Evolutionary conservation across 306 rosid genomes (phyloP), one percentile per base, ranked within the genome.

Genomic region (Cicer arietinum): DNA sequence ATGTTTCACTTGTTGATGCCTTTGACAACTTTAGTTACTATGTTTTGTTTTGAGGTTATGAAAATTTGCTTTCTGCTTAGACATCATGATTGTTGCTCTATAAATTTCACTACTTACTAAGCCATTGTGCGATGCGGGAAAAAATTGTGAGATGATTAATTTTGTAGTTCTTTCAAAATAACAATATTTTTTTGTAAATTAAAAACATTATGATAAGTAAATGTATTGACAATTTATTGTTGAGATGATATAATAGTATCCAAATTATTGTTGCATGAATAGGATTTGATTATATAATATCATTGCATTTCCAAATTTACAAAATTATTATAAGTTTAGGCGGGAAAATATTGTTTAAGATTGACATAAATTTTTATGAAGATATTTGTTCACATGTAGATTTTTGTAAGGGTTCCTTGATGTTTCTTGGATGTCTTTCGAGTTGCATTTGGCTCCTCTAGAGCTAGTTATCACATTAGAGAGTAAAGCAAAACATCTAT

Each of bases 1-100:
- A 5, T 47, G 50, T 68, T 67, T 77, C 46, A 62, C 43, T 62
- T 60, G 46, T 68, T 45, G 17, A 40, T 77, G 76, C 63, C 67
- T 61, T 53, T 61, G 9, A 51, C 40, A 13, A n/a, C 30, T 51
- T 2, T 78, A 47, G 7, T 52, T 63, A 10, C 35, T 17, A 16
- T 6, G 7, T 60, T 20, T 7, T 44, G 51, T 66, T 69, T 10
- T 57, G 6, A 57, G 12, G 13, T 22, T 7, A 57, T 57, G 40
- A 40, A 44, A 4, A 45, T 64, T 65, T 65, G 30, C 42, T 51
- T 76, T 42, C 5, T 53, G 77, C 17, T 43, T 64, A 63, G 68
- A 69, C 12, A 30, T 30, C 35, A 30, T 3, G 35, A 30, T 30
- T 30, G 35, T 30, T 30, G 35, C 35, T 30, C 35, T 3, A 30